These are phyloP conservation scores for Cudoniella acicularis DNA, from an alignment of 495 filamentous ascomycete genomes.

Conservation along the genomic window DNA sequence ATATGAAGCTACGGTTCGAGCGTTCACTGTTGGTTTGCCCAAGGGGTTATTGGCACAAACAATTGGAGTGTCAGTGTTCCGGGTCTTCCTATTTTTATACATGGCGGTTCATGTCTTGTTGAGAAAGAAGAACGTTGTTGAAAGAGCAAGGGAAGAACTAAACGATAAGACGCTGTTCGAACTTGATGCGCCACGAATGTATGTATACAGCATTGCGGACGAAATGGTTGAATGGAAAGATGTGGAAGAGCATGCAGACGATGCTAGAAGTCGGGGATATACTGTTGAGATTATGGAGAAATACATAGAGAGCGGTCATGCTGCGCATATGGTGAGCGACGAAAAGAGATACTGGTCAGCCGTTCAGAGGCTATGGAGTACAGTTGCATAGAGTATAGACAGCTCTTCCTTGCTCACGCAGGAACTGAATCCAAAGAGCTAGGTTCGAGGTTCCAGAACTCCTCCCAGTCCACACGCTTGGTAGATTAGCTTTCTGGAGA, in stretches of 20 bases:
- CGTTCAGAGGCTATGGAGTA: constrained; percentile 43
- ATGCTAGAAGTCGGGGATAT: constrained; percentile 17
- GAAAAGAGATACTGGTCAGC: constrained; percentile 50
- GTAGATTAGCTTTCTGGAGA: too few relatives aligned
- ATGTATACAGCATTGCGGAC: constrained; percentile 36
- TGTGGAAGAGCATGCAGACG: constrained; percentile 29
- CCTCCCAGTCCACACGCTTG: too few relatives aligned
- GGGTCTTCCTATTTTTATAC: constrained; percentile 23
- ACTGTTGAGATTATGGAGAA: constrained; percentile 24
- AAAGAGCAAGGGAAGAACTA: constrained; percentile 24
- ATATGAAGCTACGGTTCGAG: constrained; percentile 36
- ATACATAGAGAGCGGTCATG: constrained; percentile 32
- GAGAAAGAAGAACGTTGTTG: constrained; percentile 26
- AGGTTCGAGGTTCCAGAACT: too few relatives aligned
- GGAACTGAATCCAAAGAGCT: background rate
- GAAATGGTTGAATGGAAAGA: constrained; percentile 31
- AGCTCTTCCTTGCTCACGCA: background rate
- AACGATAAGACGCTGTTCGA: constrained; percentile 27
- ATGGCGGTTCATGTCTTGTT: constrained; percentile 23
- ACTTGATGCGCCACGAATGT: constrained; percentile 26
- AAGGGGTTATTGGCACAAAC: constrained; percentile 16
- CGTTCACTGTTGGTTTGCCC: constrained; percentile 22
- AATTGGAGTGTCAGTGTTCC: constrained; percentile 21
- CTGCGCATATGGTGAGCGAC: constrained; percentile 44
- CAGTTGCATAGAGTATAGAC: constrained; percentile 17